These are phyloP conservation scores for Xylariaceae sp. DNA, from an alignment of 2,329 filamentous ascomycete species.

Conservation along the genomic window DNA sequence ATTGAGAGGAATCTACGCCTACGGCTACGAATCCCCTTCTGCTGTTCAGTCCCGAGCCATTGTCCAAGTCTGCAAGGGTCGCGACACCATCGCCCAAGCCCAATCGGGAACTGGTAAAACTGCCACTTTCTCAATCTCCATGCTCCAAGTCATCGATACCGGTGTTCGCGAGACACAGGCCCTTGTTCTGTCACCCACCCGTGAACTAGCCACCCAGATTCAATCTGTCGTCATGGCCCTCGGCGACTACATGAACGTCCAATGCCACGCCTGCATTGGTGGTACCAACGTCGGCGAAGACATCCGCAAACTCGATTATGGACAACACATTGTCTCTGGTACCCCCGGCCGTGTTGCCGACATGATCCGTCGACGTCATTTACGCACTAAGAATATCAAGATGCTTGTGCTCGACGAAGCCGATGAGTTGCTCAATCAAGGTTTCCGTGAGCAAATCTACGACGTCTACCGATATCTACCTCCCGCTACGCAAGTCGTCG, in stretches of 20 bases:
- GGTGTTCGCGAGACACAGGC: conserved; percentile 90
- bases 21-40: conserved; percentile 96
- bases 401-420: conserved; percentile 61
- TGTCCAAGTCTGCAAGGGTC: conserved; percentile 97
- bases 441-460: conserved; percentile 98
- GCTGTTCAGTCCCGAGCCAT: conserved; percentile 97
- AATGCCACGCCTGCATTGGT: conserved; percentile 97
- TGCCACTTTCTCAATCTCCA: conserved; percentile 92
- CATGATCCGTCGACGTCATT: conserved; percentile 56
- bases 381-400: conserved; percentile 60
- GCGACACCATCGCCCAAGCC: conserved; percentile 96
- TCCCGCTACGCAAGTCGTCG: conserved; percentile 95
- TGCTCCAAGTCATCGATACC: conserved; percentile 93
- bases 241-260: conserved; percentile 99
- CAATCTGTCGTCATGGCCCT: conserved; percentile 99
- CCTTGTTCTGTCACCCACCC: conserved; percentile 89
- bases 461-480: conserved; percentile 97
- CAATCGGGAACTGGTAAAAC: conserved; percentile 98
- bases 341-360: conserved; percentile 87
- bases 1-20: conserved; percentile 94
- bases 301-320: conserved; percentile 95
- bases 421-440: conserved; percentile 74
- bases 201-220: conserved; percentile 96
- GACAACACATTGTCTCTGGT: conserved; percentile 94
- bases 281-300: conserved; percentile 98